phyloP scores from a whole-genome alignment of 345 rosid species.

The Raphanus raphanistrum region DNA sequence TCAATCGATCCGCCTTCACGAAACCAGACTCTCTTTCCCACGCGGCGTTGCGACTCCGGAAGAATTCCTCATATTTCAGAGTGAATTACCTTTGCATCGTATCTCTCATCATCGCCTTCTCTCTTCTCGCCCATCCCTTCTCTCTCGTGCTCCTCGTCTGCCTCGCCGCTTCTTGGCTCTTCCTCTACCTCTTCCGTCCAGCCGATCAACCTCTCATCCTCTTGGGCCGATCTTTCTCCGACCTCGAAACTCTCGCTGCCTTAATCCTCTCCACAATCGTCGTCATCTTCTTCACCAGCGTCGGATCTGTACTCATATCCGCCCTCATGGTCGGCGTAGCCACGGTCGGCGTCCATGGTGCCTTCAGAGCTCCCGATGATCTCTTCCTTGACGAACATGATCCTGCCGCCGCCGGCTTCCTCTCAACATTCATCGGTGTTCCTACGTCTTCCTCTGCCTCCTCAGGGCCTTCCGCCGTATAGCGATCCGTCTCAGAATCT shows the following conservation, averaged over 20 bases:
- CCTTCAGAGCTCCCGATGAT: constrained; percentile 55
- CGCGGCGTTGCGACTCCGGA: constrained; percentile 41
- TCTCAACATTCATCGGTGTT: constrained; percentile 53
- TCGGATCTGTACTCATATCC: constrained; percentile 56
- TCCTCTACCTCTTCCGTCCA: constrained; percentile 64
- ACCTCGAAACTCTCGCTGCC: constrained; percentile 54
- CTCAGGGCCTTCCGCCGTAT: constrained; percentile 18
- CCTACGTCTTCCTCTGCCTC: constrained; percentile 43
- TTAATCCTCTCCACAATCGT: constrained; percentile 45
- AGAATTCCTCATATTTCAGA: constrained; percentile 45
- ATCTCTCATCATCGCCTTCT: constrained; percentile 39
- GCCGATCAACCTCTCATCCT: constrained; percentile 59
- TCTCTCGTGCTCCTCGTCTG: constrained; percentile 58
- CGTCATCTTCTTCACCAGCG: constrained; percentile 62
- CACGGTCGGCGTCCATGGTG: constrained; percentile 60
- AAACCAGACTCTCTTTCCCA: constrained; percentile 45
- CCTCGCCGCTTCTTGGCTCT: constrained; percentile 59
- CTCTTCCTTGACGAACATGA: constrained; percentile 70
- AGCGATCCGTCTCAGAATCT: not conserved
- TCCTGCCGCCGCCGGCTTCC: constrained; percentile 52
- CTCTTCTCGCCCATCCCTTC: constrained; percentile 54
- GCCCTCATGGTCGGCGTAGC: constrained; percentile 58
- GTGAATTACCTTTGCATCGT: constrained; percentile 44
- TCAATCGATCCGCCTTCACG: constrained; percentile 44
- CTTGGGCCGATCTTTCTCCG: constrained; percentile 55